These are phyloP conservation scores for Teunomyces atbi DNA, from an alignment of 805 yeast species.

Conservation along the genomic window DNA sequence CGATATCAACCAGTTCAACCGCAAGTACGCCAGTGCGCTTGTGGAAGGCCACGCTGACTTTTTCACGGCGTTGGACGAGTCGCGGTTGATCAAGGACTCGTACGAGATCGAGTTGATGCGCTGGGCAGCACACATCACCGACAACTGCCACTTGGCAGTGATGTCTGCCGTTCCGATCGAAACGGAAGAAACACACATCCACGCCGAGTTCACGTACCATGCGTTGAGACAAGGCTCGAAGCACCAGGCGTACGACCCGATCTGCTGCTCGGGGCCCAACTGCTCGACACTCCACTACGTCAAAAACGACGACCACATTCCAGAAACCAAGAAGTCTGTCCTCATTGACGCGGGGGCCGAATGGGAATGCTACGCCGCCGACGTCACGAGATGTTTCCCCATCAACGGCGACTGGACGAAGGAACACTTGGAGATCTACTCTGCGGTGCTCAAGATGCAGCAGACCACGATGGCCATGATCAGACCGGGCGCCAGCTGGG, in stretches of 20 bases:
- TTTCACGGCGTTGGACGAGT: slow-evolving; percentile 76
- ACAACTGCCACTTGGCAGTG: slow-evolving; percentile 84
- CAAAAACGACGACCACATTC: slow-evolving; percentile 59
- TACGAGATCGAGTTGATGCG: slow-evolving; percentile 75
- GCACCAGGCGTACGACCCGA: slow-evolving; percentile 87
- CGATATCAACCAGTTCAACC: slow-evolving; percentile 50
- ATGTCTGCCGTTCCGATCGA: slow-evolving; percentile 92
- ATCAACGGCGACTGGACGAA: slow-evolving; percentile 83
- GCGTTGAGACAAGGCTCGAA: slow-evolving; percentile 93
- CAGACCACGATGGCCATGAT: slow-evolving; percentile 63
- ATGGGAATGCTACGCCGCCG: slow-evolving; percentile 90
- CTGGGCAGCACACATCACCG: slow-evolving; percentile 82
- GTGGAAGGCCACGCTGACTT: slow-evolving; percentile 47
- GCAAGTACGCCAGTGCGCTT: slow-evolving; percentile 34
- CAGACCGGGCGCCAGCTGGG: slow-evolving; percentile 85
- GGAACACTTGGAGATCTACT: slow-evolving; percentile 82
- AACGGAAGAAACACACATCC: slow-evolving; percentile 83
- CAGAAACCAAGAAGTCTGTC: slow-evolving; percentile 57
- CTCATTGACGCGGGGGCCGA: slow-evolving; percentile 97
- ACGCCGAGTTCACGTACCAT: slow-evolving; percentile 94
- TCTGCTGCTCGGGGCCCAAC: slow-evolving; percentile 90
- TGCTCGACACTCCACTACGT: slow-evolving; percentile 91
- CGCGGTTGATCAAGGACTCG: slow-evolving; percentile 80
- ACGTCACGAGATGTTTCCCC: slow-evolving; percentile 95
- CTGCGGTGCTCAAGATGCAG: slow-evolving; percentile 83